phyloP scores from a whole-genome alignment of 2,329 filamentous ascomycete species.

The Xylariaceae sp. region DNA sequence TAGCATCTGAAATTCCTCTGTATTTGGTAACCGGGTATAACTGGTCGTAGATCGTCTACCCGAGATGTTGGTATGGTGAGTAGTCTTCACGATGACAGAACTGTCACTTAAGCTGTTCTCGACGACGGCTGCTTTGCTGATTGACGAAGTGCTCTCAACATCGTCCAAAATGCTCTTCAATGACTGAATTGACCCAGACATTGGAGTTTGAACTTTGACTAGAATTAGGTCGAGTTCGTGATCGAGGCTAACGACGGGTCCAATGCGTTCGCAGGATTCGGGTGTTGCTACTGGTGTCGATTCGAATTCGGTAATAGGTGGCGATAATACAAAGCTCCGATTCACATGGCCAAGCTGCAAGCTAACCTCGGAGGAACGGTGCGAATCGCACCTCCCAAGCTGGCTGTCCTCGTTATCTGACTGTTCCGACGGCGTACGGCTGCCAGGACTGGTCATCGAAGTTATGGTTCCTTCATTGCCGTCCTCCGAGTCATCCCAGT shows the following conservation, averaged over 20 bases:
- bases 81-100: slow-evolving; percentile 6
- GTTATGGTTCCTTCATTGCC: slow-evolving; percentile 3
- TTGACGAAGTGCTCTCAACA: no score
- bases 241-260: slow-evolving; percentile 6
- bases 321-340: slow-evolving; percentile 1
- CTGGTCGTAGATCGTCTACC: slow-evolving; percentile 6
- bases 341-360: background rate
- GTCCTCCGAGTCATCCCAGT: slow-evolving; percentile 9
- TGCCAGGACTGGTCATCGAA: slow-evolving; percentile 9
- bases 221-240: slow-evolving; percentile 8
- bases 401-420: slow-evolving; percentile 8
- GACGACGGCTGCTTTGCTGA: no score
- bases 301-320: background rate
- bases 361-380: slow-evolving; percentile 3
- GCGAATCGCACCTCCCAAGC: slow-evolving; percentile 5
- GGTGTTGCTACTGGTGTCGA: background rate
- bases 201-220: background rate
- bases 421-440: slow-evolving; percentile 8
- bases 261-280: slow-evolving; percentile 4
- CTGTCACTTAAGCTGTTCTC: background rate
- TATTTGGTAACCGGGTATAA: slow-evolving; percentile 4
- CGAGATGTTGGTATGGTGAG: slow-evolving; percentile 5
- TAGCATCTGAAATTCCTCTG: slow-evolving; percentile 3
- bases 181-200: no score
- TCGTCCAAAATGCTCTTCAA: no score